Evolutionary conservation across 163 green algal species (phyloP), one percentile per base, ranked within the genome.

Genomic region (Coccomyxa subellipsoidea): DNA sequence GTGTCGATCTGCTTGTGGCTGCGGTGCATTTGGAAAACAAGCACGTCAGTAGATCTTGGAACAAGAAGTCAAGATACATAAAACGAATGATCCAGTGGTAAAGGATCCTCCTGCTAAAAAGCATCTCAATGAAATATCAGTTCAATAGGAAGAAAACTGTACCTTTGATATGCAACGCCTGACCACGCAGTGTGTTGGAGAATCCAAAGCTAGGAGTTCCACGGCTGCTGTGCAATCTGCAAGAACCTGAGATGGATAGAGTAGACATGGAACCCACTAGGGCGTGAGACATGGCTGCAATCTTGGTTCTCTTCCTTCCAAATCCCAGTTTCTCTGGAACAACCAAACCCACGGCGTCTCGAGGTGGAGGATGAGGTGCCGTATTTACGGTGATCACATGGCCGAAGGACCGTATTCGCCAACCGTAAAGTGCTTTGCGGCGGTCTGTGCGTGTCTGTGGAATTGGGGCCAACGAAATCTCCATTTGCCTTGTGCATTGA

Each of bases 181-280:
- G 80, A n/a, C 71, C 71, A 18, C 80, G 39, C 21, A 84, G 18
- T 7, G 32, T 31, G n/a, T 7, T 75, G 40, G n/a, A 80, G 39
- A 77, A 84, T n/a, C 72, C 40, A 76, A 72, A 84, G 34, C 25
- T 38, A 31, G 70, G 35, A 25, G 54, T 37, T n/a, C 40, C 25
- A 53, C 34, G 34, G 15, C n/a, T 34, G 32, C 66, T 54, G 15
- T 34, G 27, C 21, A 40, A 29, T 39, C 71, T 78, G 71, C 71
- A 78, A 31, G 31, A 40, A 73, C 66, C 27, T 32, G 27, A 9
- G 10, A 73, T 36, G 66, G 66, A 73, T n/a, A 73, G 66, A 4
- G 1, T 9, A 73, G 66, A 29, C 35, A 78, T 78, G 1, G 34
- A 39, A 9, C 21, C 35, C 31, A 23, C 34, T 31, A 54, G 71